phyloP scores from a whole-genome alignment of 805 yeast genomes.

The Ogataea haglerorum region DNA sequence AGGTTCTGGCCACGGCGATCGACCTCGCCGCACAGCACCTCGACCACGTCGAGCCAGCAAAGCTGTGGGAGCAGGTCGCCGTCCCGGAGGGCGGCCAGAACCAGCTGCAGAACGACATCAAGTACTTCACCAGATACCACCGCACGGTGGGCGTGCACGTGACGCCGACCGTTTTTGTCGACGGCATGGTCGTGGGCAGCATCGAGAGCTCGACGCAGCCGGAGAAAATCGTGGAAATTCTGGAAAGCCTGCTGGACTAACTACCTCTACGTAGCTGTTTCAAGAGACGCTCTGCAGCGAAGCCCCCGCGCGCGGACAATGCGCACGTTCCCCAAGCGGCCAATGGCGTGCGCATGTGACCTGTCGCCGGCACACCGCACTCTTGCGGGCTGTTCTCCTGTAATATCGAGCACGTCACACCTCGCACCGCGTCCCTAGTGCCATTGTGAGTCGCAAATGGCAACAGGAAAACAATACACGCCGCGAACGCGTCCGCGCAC shows the following conservation, averaged over 20 bases:
- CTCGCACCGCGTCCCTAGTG: conserved; percentile 13
- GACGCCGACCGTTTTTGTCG: conserved; percentile 74
- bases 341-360: neutral
- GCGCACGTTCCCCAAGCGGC: neutral
- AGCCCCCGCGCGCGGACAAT: no score
- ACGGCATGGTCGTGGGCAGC: conserved; percentile 58
- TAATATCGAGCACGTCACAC: conserved; percentile 12
- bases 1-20: conserved; percentile 52
- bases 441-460: conserved; percentile 1
- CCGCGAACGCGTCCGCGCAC: conserved; percentile 12
- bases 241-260: conserved; percentile 30
- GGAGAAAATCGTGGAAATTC: conserved; percentile 40
- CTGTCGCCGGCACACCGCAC: neutral
- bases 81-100: conserved; percentile 27
- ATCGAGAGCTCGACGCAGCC: conserved; percentile 62
- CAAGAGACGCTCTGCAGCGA: no score
- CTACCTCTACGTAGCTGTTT: neutral
- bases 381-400: conserved; percentile 1
- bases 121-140: conserved; percentile 67
- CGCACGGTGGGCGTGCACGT: conserved; percentile 79
- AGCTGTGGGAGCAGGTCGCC: conserved; percentile 35
- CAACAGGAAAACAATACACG: conserved; percentile 6
- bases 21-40: conserved; percentile 39
- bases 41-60: conserved; percentile 34
- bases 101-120: conserved; percentile 56